Conservation (phyloP, 257 asterid genomes). For the Solanum verrucosum region DNA sequence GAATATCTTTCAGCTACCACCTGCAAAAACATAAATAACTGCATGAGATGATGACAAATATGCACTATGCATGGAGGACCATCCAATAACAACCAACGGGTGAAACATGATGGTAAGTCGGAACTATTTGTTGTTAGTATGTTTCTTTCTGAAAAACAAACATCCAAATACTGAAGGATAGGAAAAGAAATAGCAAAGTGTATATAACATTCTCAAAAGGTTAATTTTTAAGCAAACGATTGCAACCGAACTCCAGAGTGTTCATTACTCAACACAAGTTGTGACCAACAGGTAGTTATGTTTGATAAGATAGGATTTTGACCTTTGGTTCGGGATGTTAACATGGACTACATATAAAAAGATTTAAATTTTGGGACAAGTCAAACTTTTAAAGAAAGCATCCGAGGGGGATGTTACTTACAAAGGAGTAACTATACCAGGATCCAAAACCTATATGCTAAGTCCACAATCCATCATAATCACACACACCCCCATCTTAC, state of each 20-base stretch:
- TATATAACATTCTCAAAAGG: neutral
- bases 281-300: neutral
- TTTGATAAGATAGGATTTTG: neutral
- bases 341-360: neutral
- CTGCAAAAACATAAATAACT: constrained; percentile 25
- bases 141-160: neutral
- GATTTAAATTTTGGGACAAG: neutral
- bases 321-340: neutral
- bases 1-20: constrained; percentile 78
- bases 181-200: neutral
- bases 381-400: neutral
- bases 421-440: neutral
- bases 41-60: neutral
- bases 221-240: neutral
- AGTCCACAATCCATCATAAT: neutral
- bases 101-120: neutral
- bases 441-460: neutral
- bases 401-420: neutral
- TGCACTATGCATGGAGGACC: neutral
- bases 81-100: constrained; percentile 1
- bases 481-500: neutral
- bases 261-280: neutral
- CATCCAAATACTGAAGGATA: neutral
- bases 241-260: neutral
- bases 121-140: neutral